These are phyloP conservation scores for Pythium brachiatum DNA, from an alignment of 352 stramenopile species.

Conservation along the genomic window DNA sequence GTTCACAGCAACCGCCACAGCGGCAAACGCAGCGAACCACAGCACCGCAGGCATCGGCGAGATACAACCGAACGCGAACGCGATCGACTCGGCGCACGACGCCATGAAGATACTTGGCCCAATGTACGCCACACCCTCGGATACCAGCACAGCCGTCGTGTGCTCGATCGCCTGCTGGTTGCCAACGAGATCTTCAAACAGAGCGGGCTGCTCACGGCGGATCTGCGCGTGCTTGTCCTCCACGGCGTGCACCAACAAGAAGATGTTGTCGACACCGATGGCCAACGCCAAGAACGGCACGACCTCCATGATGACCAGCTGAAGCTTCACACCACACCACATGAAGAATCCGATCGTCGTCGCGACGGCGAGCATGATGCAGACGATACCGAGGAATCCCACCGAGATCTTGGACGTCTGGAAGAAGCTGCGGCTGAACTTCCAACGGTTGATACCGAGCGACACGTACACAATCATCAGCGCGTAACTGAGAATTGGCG, in stretches of 20 bases:
- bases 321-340: conserved; percentile 57
- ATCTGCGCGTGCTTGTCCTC: conserved; percentile 46
- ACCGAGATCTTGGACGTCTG: conserved; percentile 62
- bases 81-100: conserved; percentile 41
- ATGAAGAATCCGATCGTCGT: conserved; percentile 68
- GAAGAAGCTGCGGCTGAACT: conserved; percentile 46
- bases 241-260: conserved; percentile 60
- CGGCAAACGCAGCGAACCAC: conserved; percentile 55
- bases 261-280: conserved; percentile 74
- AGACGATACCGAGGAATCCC: conserved; percentile 60
- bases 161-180: conserved; percentile 50
- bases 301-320: conserved; percentile 70
- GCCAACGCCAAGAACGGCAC: conserved; percentile 61
- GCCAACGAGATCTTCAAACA: conserved; percentile 50
- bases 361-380: conserved; percentile 57
- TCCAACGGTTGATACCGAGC: conserved; percentile 63
- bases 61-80: conserved; percentile 54
- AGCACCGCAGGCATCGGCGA: conserved; percentile 62
- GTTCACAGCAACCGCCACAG: conserved; percentile 45
- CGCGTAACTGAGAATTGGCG: conserved; percentile 47
- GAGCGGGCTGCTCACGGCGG: conserved; percentile 36
- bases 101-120: conserved; percentile 64
- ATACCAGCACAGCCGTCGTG: conserved; percentile 47
- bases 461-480: conserved; percentile 74
- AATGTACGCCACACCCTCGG: conserved; percentile 45